Evolutionary conservation across 257 asterid genomes (phyloP).

Genomic region (Nicotiana benthamiana): DNA sequence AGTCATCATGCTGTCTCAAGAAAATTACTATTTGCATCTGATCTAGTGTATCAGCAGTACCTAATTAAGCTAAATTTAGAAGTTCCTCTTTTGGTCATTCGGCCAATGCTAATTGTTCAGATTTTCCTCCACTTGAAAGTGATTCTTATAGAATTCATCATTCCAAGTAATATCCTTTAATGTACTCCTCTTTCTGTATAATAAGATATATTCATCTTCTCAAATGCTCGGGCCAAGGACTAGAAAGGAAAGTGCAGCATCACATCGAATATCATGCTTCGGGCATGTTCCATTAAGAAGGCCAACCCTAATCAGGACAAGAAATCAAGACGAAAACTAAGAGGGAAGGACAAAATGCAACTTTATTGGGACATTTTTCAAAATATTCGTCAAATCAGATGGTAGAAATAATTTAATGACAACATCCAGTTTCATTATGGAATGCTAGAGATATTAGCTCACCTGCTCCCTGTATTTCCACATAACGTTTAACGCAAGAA

Average conservation of each 20-base stretch:
- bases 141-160: neutral
- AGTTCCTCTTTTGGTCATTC: neutral
- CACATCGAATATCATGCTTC: neutral
- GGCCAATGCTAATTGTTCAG: neutral
- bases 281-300: neutral
- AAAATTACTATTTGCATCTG: neutral
- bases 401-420: neutral
- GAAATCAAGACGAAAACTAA: neutral
- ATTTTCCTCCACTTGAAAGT: too few relatives aligned
- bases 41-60: neutral
- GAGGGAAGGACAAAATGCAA: neutral
- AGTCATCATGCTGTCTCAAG: neutral
- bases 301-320: neutral
- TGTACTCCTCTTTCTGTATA: neutral
- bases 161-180: neutral
- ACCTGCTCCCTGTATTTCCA: constrained; percentile 99
- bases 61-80: neutral
- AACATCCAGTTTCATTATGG: neutral
- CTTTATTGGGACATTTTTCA: neutral
- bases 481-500: constrained; percentile 94
- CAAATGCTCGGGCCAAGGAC: neutral
- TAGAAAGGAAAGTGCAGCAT: neutral
- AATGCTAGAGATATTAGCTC: neutral
- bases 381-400: neutral
- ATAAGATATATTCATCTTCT: neutral